Conservation (phyloP, 1,284 basidiomycete genomes). For the Xerocomus nothofagi region DNA sequence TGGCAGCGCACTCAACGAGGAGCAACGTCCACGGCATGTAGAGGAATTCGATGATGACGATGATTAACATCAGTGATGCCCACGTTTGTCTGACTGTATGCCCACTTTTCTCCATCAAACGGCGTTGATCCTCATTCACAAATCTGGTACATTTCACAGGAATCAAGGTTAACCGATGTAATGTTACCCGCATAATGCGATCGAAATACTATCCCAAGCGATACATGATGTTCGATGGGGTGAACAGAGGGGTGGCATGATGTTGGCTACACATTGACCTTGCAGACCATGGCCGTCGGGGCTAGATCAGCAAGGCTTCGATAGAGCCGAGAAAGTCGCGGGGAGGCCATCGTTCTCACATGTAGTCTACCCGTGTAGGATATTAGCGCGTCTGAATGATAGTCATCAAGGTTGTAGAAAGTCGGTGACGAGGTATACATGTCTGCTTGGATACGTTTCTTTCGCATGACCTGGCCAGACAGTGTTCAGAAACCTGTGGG, state of each 20-base stretch:
- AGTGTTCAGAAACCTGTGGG: slow-evolving; percentile 46
- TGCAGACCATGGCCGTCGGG: slow-evolving; percentile 40
- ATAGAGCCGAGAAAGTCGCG: slow-evolving; percentile 49
- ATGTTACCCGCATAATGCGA: slow-evolving; percentile 29
- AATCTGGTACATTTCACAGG: not conserved
- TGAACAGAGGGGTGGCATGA: slow-evolving; percentile 27
- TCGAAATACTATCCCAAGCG: slow-evolving; percentile 21
- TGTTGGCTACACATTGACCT: slow-evolving; percentile 72
- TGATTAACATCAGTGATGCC: slow-evolving; percentile 22
- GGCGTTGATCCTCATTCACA: not conserved
- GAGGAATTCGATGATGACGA: slow-evolving; percentile 57
- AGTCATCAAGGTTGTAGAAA: slow-evolving; percentile 1
- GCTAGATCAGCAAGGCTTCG: slow-evolving; percentile 57
- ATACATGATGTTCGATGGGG: slow-evolving; percentile 22
- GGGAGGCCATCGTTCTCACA: not conserved
- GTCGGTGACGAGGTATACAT: not conserved
- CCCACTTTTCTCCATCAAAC: not conserved
- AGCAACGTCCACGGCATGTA: slow-evolving; percentile 23
- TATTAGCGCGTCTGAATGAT: not conserved
- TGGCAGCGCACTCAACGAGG: slow-evolving; percentile 48
- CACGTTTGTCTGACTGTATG: not conserved
- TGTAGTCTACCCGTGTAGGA: not conserved
- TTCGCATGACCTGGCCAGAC: not conserved
- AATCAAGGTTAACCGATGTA: not conserved
- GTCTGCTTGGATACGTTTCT: not conserved